A percentile compares a stretch with the other conserved stretches of the same genome.
Conservation (phyloP, 139 green algal species). For the Micractinium conductrix region DNA sequence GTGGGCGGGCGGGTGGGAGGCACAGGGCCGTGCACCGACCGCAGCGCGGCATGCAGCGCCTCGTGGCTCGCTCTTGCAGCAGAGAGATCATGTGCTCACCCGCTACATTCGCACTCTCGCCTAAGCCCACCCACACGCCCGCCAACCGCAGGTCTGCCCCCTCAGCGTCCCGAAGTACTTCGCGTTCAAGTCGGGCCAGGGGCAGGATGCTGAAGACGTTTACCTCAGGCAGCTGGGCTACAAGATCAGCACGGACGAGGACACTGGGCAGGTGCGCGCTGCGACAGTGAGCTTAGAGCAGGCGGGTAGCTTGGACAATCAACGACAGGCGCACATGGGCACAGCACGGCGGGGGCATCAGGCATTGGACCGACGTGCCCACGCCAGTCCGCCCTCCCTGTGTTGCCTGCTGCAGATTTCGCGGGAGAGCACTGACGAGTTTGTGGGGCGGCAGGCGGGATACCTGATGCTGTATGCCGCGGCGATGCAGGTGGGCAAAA, state of each 20-base stretch:
- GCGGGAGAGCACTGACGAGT: conserved; percentile 56
- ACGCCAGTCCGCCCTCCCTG: no score
- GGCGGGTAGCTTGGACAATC: no score
- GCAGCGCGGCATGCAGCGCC: no score
- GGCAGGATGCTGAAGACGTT: conserved; percentile 21
- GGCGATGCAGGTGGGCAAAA: conserved; percentile 51
- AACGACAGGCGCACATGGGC: no score
- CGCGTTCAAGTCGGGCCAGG: conserved; percentile 40
- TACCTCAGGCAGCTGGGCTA: conserved; percentile 55
- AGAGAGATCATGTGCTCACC: no score
- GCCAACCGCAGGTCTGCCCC: conserved; percentile 44
- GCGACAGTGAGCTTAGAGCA: no score
- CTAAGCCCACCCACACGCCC: background rate
- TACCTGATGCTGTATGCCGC: conserved; percentile 73
- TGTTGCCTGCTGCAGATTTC: conserved; percentile 1
- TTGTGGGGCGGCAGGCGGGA: conserved; percentile 51
- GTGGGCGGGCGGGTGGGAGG: no score
- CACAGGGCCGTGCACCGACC: no score
- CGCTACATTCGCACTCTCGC: background rate
- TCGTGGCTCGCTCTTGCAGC: no score
- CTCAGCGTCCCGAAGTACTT: conserved; percentile 59
- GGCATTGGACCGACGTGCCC: no score
- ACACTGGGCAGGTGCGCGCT: conserved; percentile 23
- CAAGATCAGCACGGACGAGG: conserved; percentile 41
- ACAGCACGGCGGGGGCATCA: no score